Evolutionary conservation across 345 rosid genomes (phyloP), one percentile per base, ranked within the genome.

Genomic region (Streptanthus diversifolius): DNA sequence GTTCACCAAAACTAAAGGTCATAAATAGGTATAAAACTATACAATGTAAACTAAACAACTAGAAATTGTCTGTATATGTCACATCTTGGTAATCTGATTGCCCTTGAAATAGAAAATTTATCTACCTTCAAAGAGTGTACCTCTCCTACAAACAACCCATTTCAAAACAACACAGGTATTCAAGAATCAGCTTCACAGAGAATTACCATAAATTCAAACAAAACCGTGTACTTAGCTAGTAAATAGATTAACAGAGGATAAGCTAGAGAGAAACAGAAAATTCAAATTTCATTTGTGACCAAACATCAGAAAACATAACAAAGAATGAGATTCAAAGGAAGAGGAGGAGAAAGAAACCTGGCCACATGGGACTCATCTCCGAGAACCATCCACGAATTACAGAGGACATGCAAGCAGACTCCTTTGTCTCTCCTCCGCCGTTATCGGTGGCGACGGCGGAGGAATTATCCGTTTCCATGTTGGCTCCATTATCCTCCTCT

Each of bases 101-200:
- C 36, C 88, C 96, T 68, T 91, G 87, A 61, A 88, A 93, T 25
- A 93, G 52, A 55, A n/a, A 91, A 78, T 78, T 89, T 82, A 73
- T 93, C 97, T 37, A 93, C 92, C 63, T 93, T 93, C 18, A 93
- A 77, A 40, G 98, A 93, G 72, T 93, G 97, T 44, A 97, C 97
- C 82, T 93, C 98, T 66, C 98, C 98, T 93, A 82, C 75, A 80
- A 43, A 21, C 56, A 49, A 0, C 12, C 9, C 35, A 63, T 66
- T 41, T 48, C 36, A 70, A 39, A 18, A 30, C 10, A 41, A 36
- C 36, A 60, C 51, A 56, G 1, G 48, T n/a, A n/a, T n/a, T n/a
- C n/a, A 12, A 64, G 49, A 5, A 8, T 18, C 54, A 72, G 70
- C 33, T 52, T 18, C 10, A 51, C 56, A 51, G 8, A 51, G 17